Evolutionary conservation across 352 stramenopile species (phyloP).

Genomic region (Phytophthora niederhauseri): DNA sequence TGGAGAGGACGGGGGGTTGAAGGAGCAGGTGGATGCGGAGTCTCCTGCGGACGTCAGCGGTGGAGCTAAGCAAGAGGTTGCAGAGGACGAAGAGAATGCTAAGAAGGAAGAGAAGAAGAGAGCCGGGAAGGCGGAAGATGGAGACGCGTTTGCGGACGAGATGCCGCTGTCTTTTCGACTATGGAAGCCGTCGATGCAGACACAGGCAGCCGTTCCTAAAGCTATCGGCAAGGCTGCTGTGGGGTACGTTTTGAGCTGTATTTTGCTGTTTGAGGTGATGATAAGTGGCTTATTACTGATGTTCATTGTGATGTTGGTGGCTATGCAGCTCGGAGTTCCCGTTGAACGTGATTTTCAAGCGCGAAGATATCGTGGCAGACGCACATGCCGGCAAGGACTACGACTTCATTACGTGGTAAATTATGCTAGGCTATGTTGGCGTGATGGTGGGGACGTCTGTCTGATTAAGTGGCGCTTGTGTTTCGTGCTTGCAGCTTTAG

Average conservation of each 20-base stretch:
- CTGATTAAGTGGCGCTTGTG: neutral
- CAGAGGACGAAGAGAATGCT: neutral
- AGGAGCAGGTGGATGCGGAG: neutral
- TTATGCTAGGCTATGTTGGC: neutral
- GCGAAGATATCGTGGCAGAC: constrained; percentile 69
- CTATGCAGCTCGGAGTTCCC: constrained; percentile 58
- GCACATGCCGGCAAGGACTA: constrained; percentile 68
- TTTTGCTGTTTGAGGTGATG: neutral
- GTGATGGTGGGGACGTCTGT: neutral
- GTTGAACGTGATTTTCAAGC: constrained; percentile 84
- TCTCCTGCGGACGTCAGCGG: constrained; percentile 6
- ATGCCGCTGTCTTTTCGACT: constrained; percentile 72
- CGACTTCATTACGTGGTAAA: constrained; percentile 83
- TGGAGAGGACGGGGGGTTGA: neutral
- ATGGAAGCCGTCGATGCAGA: constrained; percentile 61
- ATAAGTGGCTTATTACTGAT: neutral
- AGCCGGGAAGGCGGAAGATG: constrained; percentile 8
- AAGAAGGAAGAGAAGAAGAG: constrained; percentile 1
- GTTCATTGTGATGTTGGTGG: neutral
- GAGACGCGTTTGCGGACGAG: constrained; percentile 45
- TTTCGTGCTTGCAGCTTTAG: constrained; percentile 61
- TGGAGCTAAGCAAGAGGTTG: neutral
- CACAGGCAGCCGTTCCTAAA: constrained; percentile 36
- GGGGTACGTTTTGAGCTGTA: constrained; percentile 45
- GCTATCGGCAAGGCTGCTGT: constrained; percentile 55